Conservation (phyloP, 2,329 filamentous ascomycete species). For the Nothophoma quercina region DNA sequence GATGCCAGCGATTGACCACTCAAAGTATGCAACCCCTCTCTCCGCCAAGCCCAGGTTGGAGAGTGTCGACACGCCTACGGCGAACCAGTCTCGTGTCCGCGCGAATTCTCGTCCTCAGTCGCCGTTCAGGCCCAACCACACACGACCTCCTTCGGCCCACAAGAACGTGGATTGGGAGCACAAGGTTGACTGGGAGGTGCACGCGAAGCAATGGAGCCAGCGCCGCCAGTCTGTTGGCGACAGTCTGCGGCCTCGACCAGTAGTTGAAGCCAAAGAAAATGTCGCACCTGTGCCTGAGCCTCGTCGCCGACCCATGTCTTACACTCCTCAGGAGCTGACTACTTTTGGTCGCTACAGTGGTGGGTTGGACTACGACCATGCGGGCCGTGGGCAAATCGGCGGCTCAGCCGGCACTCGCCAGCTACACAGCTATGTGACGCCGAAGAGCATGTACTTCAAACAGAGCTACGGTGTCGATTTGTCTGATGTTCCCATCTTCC, state of each 20-base stretch:
- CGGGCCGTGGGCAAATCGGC: conserved; percentile 41
- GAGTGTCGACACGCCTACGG: conserved; percentile 1
- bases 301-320: conserved; percentile 9
- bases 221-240: conserved; percentile 43
- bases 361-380: conserved; percentile 47
- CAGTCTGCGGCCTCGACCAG: conserved; percentile 24
- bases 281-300: conserved; percentile 1
- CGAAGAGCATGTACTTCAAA: conserved; percentile 41
- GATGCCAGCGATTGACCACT: conserved; percentile 35
- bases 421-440: conserved; percentile 38
- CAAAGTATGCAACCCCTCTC: conserved; percentile 16
- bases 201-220: conserved; percentile 37
- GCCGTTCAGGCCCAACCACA: conserved; percentile 11
- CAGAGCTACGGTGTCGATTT: conserved; percentile 43
- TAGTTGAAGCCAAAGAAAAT: conserved; percentile 12
- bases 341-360: conserved; percentile 47
- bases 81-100: conserved; percentile 14
- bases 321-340: conserved; percentile 9
- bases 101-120: conserved; percentile 10
- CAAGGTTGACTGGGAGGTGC: conserved; percentile 36
- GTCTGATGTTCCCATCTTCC: conserved; percentile 43
- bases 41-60: conserved; percentile 18
- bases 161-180: conserved; percentile 21
- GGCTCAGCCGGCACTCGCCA: conserved; percentile 48
- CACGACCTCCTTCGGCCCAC: conserved; percentile 19